phyloP scores from a whole-genome alignment of 768 basidiomycete genomes.

The Termitomyces sp. region DNA sequence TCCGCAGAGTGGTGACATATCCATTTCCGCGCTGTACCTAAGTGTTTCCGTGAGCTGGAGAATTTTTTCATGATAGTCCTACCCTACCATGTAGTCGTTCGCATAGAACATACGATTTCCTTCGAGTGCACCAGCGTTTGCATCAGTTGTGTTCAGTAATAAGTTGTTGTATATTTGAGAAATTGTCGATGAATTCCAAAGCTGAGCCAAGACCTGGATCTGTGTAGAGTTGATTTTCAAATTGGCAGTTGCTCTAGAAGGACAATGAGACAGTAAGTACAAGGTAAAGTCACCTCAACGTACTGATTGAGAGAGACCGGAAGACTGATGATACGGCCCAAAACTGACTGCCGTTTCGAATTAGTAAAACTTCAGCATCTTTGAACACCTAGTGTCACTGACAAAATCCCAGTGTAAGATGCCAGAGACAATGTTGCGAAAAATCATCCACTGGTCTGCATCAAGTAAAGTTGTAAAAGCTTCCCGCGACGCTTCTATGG shows the following conservation, averaged over 20 bases:
- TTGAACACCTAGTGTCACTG: conserved; percentile 19
- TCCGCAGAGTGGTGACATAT: conserved; percentile 55
- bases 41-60: background rate
- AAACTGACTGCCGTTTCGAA: conserved; percentile 38
- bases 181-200: conserved; percentile 29
- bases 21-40: conserved; percentile 25
- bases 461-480: conserved; percentile 54
- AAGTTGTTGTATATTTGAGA: conserved; percentile 13
- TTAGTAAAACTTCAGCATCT: conserved; percentile 3
- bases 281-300: conserved; percentile 16
- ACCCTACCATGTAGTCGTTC: conserved; percentile 17
- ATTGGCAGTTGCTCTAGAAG: conserved; percentile 30
- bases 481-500: conserved; percentile 29
- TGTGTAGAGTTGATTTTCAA: conserved; percentile 38
- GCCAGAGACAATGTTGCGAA: conserved; percentile 46
- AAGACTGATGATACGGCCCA: conserved; percentile 65
- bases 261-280: background rate
- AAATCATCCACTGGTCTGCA: conserved; percentile 69
- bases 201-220: conserved; percentile 29
- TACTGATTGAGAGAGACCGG: conserved; percentile 33
- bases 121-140: conserved; percentile 16
- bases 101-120: conserved; percentile 22
- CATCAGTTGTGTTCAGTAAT: conserved; percentile 19
- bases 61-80: background rate
- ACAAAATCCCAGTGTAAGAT: conserved; percentile 72